Base-by-base conservation (phyloP, 1,284 basidiomycete genomes). In the Termitomyces sp. region DNA sequence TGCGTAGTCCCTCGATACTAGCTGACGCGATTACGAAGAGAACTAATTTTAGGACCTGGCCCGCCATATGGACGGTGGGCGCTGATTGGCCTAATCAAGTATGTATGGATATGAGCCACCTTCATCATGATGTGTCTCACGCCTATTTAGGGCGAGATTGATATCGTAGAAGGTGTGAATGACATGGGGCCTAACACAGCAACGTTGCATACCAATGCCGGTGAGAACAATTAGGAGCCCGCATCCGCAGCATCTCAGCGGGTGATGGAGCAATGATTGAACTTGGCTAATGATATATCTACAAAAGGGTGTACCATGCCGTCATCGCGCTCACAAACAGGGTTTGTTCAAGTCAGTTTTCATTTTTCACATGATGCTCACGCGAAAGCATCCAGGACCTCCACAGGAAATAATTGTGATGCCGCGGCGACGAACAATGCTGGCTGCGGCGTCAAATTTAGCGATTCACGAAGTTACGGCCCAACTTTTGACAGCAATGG, bases 81-180 rank as follows among this genome's bases (percentile, higher is more conserved):
- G 61, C 65, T 30, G 64, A 75, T 56, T 83, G 81, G 81, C 81
- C 81, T 3, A 62, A 68, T 48, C 63, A 71, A 35, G 79, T 76
- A 60, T 34, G 64, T 28, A 19, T 19, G n/a, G 21, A 13, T 16
- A 18, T 9, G 10, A 24, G 24, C 3, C 5, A 7, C 35, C 24
- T 14, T 5, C n/a, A 18, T 16, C n/a, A n/a, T 16, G 11, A 16
- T 14, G 10, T 10, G 6, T 33, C 1, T 16, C 13, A 38, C 16
- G 16, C 16, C 34, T 14, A 18, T 28, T 8, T 3, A 80, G 80
- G 83, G 82, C 0, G 81, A 88, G 64, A 75, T 86, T 21, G 86
- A 88, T 65, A 83, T 88, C 45, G 50, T 88, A 13, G 86, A 88
- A 65, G 85, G 80, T 11, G 79, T 86, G 34, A 86, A 88, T 60